Conservation (phyloP, 2,329 filamentous ascomycete species). For the Alternaria incomplexa region DNA sequence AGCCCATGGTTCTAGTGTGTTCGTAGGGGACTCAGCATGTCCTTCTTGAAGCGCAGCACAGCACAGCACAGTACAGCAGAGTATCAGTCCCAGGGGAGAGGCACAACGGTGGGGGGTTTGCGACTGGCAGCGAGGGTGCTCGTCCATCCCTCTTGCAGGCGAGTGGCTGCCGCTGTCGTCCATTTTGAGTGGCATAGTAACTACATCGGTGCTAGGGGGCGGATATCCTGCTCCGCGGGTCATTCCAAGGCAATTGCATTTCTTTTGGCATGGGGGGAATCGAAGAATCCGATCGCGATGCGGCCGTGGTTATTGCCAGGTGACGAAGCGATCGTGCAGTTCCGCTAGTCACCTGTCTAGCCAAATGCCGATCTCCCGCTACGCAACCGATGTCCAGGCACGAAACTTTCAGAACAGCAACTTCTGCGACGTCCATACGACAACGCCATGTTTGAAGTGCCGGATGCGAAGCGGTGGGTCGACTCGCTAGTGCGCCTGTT, state of each 20-base stretch:
- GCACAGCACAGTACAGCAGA: background rate
- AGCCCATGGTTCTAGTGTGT: conserved; percentile 19
- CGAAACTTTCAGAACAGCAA: conserved; percentile 2
- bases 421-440: background rate
- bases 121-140: background rate
- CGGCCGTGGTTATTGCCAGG: background rate
- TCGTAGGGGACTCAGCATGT: conserved; percentile 11
- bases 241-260: background rate
- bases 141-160: background rate
- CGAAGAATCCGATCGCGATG: conserved; percentile 3
- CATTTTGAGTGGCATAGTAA: conserved; percentile 4
- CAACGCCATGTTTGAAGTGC: conserved; percentile 29
- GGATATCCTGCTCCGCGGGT: conserved; percentile 5
- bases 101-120: conserved; percentile 5
- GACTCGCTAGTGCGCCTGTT: background rate
- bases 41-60: conserved; percentile 7
- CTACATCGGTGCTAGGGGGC: conserved; percentile 10
- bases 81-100: background rate
- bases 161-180: conserved; percentile 2
- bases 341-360: background rate
- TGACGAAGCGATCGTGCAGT: background rate
- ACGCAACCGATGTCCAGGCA: conserved; percentile 3
- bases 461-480: conserved; percentile 34
- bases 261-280: background rate
- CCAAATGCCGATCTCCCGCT: conserved; percentile 16